phyloP scores from a whole-genome alignment of 495 filamentous ascomycete species.

The Xylaria flabelliformis region DNA sequence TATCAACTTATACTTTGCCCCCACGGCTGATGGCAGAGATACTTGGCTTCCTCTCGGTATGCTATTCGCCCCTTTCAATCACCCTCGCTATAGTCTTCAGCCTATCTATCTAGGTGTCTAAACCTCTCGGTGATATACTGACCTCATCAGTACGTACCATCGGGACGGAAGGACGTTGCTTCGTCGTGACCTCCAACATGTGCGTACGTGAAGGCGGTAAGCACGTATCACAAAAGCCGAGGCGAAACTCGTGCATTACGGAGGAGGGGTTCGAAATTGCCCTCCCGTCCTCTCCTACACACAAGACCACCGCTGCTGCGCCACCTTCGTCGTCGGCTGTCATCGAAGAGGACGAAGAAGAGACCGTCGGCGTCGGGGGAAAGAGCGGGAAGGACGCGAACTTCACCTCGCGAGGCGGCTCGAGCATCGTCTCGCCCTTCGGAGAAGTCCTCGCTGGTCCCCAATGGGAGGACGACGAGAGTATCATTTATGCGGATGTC shows the following conservation, averaged over 20 bases:
- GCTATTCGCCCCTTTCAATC: not conserved
- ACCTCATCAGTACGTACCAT: slow-evolving; percentile 67
- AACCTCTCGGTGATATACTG: slow-evolving; percentile 33
- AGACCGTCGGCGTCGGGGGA: not conserved
- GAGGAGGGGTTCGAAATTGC: slow-evolving; percentile 51
- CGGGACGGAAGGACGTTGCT: slow-evolving; percentile 79
- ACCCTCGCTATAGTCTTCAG: not conserved
- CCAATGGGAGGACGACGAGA: slow-evolving; percentile 77
- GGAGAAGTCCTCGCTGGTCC: slow-evolving; percentile 81
- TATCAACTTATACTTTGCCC: slow-evolving; percentile 90
- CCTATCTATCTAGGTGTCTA: not conserved
- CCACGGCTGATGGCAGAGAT: slow-evolving; percentile 85
- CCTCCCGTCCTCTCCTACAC: slow-evolving; percentile 30
- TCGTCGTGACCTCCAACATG: slow-evolving; percentile 89
- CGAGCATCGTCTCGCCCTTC: slow-evolving; percentile 78
- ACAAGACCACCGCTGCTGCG: slow-evolving; percentile 5
- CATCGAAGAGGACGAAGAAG: slow-evolving; percentile 26
- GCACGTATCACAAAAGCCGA: not conserved
- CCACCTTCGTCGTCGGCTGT: slow-evolving; percentile 15
- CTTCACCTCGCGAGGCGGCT: slow-evolving; percentile 75
- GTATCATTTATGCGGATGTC: slow-evolving; percentile 54
- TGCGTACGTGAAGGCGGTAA: slow-evolving; percentile 57
- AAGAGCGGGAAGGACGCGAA: not conserved
- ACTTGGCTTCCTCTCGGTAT: slow-evolving; percentile 74
- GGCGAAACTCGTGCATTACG: slow-evolving; percentile 43